These are phyloP conservation scores for Hortiboletus flavorubellus DNA, from an alignment of 768 basidiomycete genomes.

Conservation along the genomic window DNA sequence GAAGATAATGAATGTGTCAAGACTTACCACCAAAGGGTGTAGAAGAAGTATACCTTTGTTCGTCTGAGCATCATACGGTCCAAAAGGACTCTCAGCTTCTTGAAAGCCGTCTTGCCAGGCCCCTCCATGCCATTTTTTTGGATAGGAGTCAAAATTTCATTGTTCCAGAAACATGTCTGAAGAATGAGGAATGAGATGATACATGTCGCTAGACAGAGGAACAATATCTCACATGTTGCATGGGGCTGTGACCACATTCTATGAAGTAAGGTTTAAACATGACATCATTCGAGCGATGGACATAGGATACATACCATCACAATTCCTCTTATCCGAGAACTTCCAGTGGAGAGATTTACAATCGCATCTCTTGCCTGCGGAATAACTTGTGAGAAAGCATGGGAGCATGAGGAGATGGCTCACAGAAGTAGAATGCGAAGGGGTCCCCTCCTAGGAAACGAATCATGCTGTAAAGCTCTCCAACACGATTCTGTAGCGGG, in stretches of 20 bases:
- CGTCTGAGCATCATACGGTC: constrained; percentile 95
- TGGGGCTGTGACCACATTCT: constrained; percentile 85
- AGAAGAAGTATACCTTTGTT: constrained; percentile 56
- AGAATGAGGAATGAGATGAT: constrained; percentile 4
- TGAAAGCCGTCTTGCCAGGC: constrained; percentile 80
- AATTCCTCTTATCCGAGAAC: constrained; percentile 77
- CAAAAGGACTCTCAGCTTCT: constrained; percentile 84
- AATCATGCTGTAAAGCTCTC: constrained; percentile 93
- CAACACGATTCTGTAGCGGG: constrained; percentile 97
- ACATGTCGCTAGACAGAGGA: not conserved
- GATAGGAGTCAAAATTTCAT: constrained; percentile 93
- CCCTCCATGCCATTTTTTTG: constrained; percentile 85
- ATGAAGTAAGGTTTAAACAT: not conserved
- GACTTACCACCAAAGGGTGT: not conserved
- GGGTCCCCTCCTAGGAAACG: constrained; percentile 92
- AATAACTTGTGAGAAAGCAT: not conserved
- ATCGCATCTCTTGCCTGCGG: constrained; percentile 77
- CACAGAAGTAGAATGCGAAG: constrained; percentile 89
- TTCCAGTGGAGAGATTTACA: constrained; percentile 97
- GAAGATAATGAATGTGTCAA: not conserved
- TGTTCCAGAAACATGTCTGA: constrained; percentile 95
- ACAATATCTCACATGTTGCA: constrained; percentile 62
- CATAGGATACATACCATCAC: constrained; percentile 59
- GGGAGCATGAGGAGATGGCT: constrained; percentile 22
- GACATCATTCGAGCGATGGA: not conserved